Percentiles rank a stretch among this genome's conserved stretches.
phyloP scores from a whole-genome alignment of 2,329 filamentous ascomycete species.

The Arthrobotrys sphaeroides region DNA sequence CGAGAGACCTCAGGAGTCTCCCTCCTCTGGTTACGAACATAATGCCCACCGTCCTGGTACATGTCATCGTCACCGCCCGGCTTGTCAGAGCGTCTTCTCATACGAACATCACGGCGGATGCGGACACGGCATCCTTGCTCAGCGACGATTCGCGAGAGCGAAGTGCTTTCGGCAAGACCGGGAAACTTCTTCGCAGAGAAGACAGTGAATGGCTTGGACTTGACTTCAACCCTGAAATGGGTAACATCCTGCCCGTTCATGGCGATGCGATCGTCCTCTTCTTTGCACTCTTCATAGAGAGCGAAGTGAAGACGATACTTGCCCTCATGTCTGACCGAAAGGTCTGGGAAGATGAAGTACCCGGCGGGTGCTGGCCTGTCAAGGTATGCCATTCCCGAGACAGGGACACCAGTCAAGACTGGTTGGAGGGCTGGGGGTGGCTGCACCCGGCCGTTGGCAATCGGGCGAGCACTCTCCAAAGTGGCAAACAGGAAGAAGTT shows the following conservation, averaged over 20 bases:
- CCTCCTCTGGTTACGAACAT: conserved; percentile 55
- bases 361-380: conserved; percentile 82
- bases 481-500: conserved; percentile 98
- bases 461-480: conserved; percentile 82
- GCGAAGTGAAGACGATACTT: conserved; percentile 91
- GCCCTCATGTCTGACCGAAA: conserved; percentile 95
- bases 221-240: conserved; percentile 75
- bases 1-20: conserved; percentile 45
- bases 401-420: conserved; percentile 90
- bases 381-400: conserved; percentile 94
- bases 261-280: conserved; percentile 63
- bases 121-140: conserved; percentile 97
- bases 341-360: conserved; percentile 97
- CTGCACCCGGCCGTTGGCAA: conserved; percentile 81
- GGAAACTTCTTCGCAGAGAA: conserved; percentile 99
- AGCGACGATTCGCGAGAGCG: conserved; percentile 86
- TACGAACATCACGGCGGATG: conserved; percentile 90
- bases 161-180: conserved; percentile 87
- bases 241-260: conserved; percentile 61
- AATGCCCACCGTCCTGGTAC: conserved; percentile 69
- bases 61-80: conserved; percentile 66
- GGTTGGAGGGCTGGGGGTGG: conserved; percentile 76
- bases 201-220: conserved; percentile 85
- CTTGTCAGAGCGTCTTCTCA: conserved; percentile 84
- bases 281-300: conserved; percentile 84